phyloP scores from a whole-genome alignment of 139 green algal genomes.

The Micromonas pusilla region DNA sequence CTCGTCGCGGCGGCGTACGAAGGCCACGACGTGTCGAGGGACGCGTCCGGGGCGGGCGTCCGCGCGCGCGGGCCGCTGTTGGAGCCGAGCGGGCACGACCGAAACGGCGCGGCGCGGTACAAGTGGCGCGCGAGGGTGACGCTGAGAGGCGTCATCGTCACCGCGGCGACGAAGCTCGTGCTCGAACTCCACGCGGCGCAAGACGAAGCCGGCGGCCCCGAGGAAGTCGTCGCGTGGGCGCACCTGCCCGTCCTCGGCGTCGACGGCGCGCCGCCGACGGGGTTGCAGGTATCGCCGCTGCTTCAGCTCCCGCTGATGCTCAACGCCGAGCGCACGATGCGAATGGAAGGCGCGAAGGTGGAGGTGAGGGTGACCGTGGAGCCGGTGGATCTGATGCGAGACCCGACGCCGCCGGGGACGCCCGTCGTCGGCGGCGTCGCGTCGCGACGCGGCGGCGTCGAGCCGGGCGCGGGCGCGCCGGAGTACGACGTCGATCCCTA shows the following conservation, averaged over 20 bases:
- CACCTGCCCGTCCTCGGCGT: slow-evolving; percentile 33
- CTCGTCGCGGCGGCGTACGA: slow-evolving; percentile 53
- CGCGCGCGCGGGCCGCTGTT: neutral
- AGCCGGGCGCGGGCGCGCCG: too few species aligned
- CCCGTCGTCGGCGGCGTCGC: slow-evolving; percentile 44
- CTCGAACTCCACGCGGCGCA: slow-evolving; percentile 37
- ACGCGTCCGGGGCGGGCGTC: slow-evolving; percentile 27
- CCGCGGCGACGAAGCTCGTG: slow-evolving; percentile 41
- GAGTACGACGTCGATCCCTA: too few species aligned
- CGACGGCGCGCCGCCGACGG: slow-evolving; percentile 26
- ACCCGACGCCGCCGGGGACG: slow-evolving; percentile 41
- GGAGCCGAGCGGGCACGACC: neutral
- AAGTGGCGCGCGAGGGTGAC: slow-evolving; percentile 20
- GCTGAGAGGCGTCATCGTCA: slow-evolving; percentile 8
- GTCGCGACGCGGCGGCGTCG: slow-evolving; percentile 43
- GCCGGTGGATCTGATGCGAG: slow-evolving; percentile 36
- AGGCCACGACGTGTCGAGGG: slow-evolving; percentile 42
- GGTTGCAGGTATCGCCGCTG: slow-evolving; percentile 45
- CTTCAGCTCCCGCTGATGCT: slow-evolving; percentile 51
- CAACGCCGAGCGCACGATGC: slow-evolving; percentile 32
- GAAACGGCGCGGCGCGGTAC: neutral
- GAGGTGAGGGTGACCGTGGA: neutral
- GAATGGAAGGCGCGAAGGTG: neutral
- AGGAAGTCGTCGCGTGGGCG: slow-evolving; percentile 51
- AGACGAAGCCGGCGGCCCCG: neutral